Conservation (phyloP, 2,329 filamentous ascomycete species). For the Penicillium polonicum region DNA sequence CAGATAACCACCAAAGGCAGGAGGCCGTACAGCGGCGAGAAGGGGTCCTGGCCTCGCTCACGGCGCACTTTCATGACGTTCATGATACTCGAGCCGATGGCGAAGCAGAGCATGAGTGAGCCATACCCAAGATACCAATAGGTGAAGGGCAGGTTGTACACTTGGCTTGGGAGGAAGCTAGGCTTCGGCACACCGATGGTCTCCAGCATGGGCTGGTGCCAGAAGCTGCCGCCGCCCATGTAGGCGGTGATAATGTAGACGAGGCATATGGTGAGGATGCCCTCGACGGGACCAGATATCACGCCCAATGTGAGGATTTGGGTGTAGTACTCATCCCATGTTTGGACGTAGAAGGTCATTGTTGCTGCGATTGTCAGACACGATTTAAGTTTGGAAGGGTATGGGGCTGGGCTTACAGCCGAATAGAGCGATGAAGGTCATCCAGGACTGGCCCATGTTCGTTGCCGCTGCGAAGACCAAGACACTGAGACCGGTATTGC, state of each 20-base stretch:
- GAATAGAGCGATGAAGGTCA: constrained; percentile 79
- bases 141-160: constrained; percentile 82
- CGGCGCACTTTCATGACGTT: constrained; percentile 84
- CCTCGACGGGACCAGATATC: constrained; percentile 92
- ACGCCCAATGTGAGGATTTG: constrained; percentile 90
- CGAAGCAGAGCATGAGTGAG: constrained; percentile 74
- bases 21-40: constrained; percentile 70
- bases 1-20: constrained; percentile 77
- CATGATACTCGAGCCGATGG: constrained; percentile 69
- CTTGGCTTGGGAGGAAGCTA: constrained; percentile 62
- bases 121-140: constrained; percentile 93
- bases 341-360: constrained; percentile 97
- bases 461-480: constrained; percentile 88
- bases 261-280: constrained; percentile 76
- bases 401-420: constrained; percentile 60
- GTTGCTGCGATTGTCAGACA: constrained; percentile 55
- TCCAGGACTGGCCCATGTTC: constrained; percentile 91
- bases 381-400: not conserved
- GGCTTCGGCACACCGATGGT: constrained; percentile 67
- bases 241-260: constrained; percentile 83
- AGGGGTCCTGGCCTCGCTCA: constrained; percentile 68
- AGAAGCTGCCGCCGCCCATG: constrained; percentile 86
- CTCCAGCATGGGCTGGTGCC: constrained; percentile 77
- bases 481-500: constrained; percentile 93
- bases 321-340: constrained; percentile 99